Percentiles rank a stretch among this genome's conserved stretches.
Evolutionary conservation across 2,329 filamentous ascomycete genomes (phyloP).

Genomic region (Stagonosporopsis vannaccii): DNA sequence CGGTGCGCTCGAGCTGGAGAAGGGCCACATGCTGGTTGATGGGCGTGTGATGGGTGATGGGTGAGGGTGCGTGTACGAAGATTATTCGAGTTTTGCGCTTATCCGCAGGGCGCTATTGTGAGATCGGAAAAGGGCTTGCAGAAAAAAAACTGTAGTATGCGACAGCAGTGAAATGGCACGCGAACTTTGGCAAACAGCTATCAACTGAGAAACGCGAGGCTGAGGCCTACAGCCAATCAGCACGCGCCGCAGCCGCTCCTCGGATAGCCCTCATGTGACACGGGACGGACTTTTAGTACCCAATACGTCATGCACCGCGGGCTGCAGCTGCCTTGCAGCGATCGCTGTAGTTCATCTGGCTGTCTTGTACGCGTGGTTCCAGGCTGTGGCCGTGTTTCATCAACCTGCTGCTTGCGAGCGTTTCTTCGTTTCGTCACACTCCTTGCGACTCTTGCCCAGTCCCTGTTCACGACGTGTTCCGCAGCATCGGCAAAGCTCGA

Average conservation of each 20-base stretch:
- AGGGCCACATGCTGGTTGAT: conserved; percentile 31
- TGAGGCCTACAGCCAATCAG: conserved; percentile 33
- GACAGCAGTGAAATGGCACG: neutral
- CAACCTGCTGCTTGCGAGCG: conserved; percentile 25
- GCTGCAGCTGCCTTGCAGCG: conserved; percentile 43
- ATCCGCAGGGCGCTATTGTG: neutral
- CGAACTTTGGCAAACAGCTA: conserved; percentile 1
- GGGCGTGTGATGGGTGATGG: neutral
- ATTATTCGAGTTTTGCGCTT: neutral
- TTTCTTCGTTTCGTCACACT: conserved; percentile 32
- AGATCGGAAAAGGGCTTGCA: neutral
- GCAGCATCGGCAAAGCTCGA: conserved; percentile 26
- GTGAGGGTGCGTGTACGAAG: too few species aligned
- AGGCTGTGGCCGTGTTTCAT: conserved; percentile 25
- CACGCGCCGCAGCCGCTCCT: conserved; percentile 26
- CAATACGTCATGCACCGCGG: conserved; percentile 47
- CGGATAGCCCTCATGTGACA: conserved; percentile 31
- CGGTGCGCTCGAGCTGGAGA: conserved; percentile 25
- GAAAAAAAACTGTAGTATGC: too few species aligned
- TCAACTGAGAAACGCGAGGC: conserved; percentile 20
- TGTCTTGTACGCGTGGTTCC: conserved; percentile 32
- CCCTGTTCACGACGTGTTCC: conserved; percentile 18
- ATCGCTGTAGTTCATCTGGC: conserved; percentile 35
- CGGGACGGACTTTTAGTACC: conserved; percentile 26
- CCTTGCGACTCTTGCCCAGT: conserved; percentile 22